A percentile compares a stretch with the other conserved stretches of the same genome.
These are phyloP conservation scores for Venturiaceae sp. DNA, from an alignment of 2,329 filamentous ascomycete species.

Conservation along the genomic window DNA sequence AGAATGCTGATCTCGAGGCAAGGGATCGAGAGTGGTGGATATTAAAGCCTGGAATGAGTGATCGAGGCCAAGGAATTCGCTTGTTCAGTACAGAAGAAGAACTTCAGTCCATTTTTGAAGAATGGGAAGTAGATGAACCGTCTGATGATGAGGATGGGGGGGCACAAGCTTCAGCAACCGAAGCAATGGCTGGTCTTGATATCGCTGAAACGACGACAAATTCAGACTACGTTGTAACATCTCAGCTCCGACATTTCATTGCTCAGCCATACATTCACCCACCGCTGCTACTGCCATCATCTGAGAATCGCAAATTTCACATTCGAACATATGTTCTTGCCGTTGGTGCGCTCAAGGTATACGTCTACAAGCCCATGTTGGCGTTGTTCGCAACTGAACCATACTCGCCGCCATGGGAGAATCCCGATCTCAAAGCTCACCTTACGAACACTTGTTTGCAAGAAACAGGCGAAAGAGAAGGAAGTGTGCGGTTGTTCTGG, in stretches of 20 bases:
- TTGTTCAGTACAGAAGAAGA: constrained; percentile 80
- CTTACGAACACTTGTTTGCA: constrained; percentile 96
- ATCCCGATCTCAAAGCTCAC: constrained; percentile 59
- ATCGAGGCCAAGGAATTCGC: constrained; percentile 85
- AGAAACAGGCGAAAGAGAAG: constrained; percentile 43
- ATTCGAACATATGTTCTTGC: constrained; percentile 86
- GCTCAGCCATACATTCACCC: constrained; percentile 91
- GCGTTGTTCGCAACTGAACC: constrained; percentile 75
- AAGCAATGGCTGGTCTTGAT: constrained; percentile 11
- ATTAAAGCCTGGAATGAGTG: constrained; percentile 94
- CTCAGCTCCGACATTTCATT: constrained; percentile 90
- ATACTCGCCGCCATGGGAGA: constrained; percentile 56
- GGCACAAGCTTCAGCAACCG: constrained; percentile 25
- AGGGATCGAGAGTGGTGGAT: constrained; percentile 80
- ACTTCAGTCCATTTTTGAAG: constrained; percentile 79
- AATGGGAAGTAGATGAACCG: constrained; percentile 66
- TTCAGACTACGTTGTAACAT: constrained; percentile 59
- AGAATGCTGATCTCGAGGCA: constrained; percentile 45
- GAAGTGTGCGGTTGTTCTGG: constrained; percentile 69
- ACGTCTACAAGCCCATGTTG: constrained; percentile 85
- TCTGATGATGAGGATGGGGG: constrained; percentile 58
- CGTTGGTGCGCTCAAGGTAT: constrained; percentile 66
- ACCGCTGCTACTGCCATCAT: constrained; percentile 54
- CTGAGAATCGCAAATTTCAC: constrained; percentile 78
- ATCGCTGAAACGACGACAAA: constrained; percentile 16